Conservation (phyloP, 805 yeast species). For the Ogataea methanolica region DNA sequence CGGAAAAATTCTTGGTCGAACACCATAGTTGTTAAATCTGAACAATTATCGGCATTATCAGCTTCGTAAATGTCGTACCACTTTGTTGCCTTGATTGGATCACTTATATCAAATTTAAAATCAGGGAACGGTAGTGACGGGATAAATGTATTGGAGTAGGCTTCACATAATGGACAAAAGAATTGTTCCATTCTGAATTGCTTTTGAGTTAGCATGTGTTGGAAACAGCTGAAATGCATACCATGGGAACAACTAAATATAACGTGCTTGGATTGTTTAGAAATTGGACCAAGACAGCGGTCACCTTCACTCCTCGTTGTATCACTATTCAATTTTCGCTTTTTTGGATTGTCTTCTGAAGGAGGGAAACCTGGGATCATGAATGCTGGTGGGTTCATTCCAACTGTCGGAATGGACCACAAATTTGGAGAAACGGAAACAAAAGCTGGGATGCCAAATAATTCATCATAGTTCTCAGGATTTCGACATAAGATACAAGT, state of each 20-base stretch:
- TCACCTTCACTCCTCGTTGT: slow-evolving; percentile 21
- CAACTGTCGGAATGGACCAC: slow-evolving; percentile 41
- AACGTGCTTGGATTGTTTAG: slow-evolving; percentile 28
- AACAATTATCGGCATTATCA: slow-evolving; percentile 27
- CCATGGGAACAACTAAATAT: slow-evolving; percentile 49
- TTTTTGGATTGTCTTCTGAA: slow-evolving; percentile 4
- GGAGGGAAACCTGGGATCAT: slow-evolving; percentile 19
- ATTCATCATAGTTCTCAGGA: slow-evolving; percentile 37
- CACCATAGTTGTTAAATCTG: slow-evolving; percentile 22
- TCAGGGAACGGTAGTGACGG: slow-evolving; percentile 36
- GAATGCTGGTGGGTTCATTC: slow-evolving; percentile 24
- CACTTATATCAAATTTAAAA: slow-evolving; percentile 20
- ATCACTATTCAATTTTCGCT: slow-evolving; percentile 8
- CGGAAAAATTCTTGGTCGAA: slow-evolving; percentile 25
- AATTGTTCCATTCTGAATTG: slow-evolving; percentile 18
- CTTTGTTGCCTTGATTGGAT: slow-evolving; percentile 8
- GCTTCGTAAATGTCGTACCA: slow-evolving; percentile 25
- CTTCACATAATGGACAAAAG: slow-evolving; percentile 49
- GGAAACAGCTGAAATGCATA: slow-evolving; percentile 44
- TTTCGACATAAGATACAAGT: slow-evolving; percentile 60
- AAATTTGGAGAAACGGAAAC: slow-evolving; percentile 42
- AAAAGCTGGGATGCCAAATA: slow-evolving; percentile 58
- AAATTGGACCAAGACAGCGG: slow-evolving; percentile 25
- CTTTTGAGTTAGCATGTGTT: slow-evolving; percentile 25
- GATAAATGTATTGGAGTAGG: slow-evolving; percentile 38